phyloP scores from a whole-genome alignment of 2,329 filamentous ascomycete genomes.

The Cyphellophora europaea region DNA sequence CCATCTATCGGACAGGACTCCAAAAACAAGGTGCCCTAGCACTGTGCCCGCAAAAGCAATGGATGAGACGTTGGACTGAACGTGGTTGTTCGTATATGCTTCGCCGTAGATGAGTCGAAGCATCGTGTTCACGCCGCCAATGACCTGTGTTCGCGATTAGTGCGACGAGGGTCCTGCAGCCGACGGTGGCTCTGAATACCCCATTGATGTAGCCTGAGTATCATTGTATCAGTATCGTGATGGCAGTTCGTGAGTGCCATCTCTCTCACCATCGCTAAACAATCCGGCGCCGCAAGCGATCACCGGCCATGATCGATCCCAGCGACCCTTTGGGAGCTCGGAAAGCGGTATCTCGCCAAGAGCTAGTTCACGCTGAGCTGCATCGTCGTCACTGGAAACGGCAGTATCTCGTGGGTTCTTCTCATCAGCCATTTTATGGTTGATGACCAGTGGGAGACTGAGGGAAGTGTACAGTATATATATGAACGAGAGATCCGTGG shows the following conservation, averaged over 20 bases:
- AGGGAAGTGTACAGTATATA: too few relatives aligned
- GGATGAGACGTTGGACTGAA: slow-evolving; percentile 63
- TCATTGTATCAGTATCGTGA: too few relatives aligned
- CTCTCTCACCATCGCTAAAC: slow-evolving; percentile 12
- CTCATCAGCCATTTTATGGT: neutral
- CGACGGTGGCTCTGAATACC: too few relatives aligned
- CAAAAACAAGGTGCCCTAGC: slow-evolving; percentile 70
- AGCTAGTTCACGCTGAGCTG: neutral
- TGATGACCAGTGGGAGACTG: neutral
- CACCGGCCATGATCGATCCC: slow-evolving; percentile 59
- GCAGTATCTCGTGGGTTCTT: neutral
- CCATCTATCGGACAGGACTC: slow-evolving; percentile 72
- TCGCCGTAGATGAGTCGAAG: slow-evolving; percentile 58
- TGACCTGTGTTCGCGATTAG: slow-evolving; percentile 61
- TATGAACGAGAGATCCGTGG: too few relatives aligned
- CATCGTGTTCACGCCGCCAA: slow-evolving; percentile 76
- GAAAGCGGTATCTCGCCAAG: slow-evolving; percentile 4
- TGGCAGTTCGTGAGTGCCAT: too few relatives aligned
- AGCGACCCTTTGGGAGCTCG: slow-evolving; percentile 26
- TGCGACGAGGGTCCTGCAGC: too few relatives aligned
- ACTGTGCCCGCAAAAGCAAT: slow-evolving; percentile 88
- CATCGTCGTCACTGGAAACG: neutral
- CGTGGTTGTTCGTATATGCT: slow-evolving; percentile 55
- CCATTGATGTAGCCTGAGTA: too few relatives aligned
- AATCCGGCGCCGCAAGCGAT: slow-evolving; percentile 75